Base-by-base conservation (phyloP, 148 eudicot species). In the Persicaria maculosa region DNA sequence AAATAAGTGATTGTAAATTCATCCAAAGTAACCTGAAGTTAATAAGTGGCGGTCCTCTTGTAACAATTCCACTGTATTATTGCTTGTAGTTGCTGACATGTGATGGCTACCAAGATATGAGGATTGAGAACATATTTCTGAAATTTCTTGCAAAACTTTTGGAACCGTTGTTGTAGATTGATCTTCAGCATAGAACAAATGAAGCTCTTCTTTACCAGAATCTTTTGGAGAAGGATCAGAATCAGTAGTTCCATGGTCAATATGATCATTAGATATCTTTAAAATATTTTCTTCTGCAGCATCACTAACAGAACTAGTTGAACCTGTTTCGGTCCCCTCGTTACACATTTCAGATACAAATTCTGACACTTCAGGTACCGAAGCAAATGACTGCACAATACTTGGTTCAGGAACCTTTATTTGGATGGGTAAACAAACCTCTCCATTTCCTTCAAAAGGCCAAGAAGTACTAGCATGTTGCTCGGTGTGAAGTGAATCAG, bases 161-260 rank as follows among this genome's bases (percentile, higher is more conserved):
- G 73, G 47, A 62, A 86, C 71, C 40, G 76, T 75, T 53, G 72
- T 50, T 11, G 73, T 59, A 76, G 75, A 73, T 45, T 72, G 62
- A 67, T 77, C 72, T 68, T 80, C 75, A 79, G 79, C 93, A 77
- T 85, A 81, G 76, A 87, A 85, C 75, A 86, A 78, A 76, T 92
- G 76, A 61, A 92, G 89, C 68, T 80, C 96, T 77, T 79, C 82
- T 73, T 87, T 84, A 40, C 59, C 74, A 78, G 82, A 75, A 45
- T 81, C 78, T 59, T 50, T 76, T 8, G 75, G 65, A 67, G 65
- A 74, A 22, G 75, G 59, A 80, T 65, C 16, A 67, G 7, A 64
- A 75, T 59, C 81, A 46, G 48, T 76, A 65, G 48, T 67, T 68
- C 70, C 74, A 77, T 72, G 68, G 47, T 74, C 79, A 71, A 72